Evolutionary conservation across 176 grass and related monocot species (phyloP), one percentile per base, ranked within the genome.

Genomic region (Aegilops umbellulata): DNA sequence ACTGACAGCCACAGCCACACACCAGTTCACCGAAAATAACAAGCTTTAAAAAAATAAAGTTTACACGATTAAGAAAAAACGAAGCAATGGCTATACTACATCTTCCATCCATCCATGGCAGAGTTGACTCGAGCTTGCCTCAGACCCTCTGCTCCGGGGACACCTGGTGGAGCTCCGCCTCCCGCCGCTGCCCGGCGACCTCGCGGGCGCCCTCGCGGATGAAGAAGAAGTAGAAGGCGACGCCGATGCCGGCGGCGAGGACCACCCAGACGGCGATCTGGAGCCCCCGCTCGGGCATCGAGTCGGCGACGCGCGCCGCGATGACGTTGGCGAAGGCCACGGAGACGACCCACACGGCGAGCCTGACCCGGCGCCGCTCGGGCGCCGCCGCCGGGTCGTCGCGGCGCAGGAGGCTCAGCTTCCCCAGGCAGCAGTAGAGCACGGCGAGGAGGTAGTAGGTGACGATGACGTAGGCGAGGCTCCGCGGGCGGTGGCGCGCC

Each of bases 361-460:
- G 53, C 53, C 53, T 0, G 53, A 58, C 19, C 2, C 64, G 63
- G 1, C 4, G 63, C 26, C 63, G 11, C 60, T 65, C 63, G 26
- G 63, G 13, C 63, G 64, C 64, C 27, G 1, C 27, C 64, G 64
- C 27, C 64, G 27, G 64, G 64, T 69, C 65, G 65, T 69, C 66
- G 26, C 19, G 61, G 4, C 46, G 69, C 24, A 85, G 77, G 1
- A 24, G 7, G 69, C 60, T 49, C 25, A 85, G 69, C 83, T 76
- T 85, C 9, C 4, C 32, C 26, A 81, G 9, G 88, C 69, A 75
- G 77, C 69, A 80, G 8, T 30, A 3, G 75, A 89, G 74, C 75
- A 80, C 53, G 65, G 26, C 35, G 46, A 61, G 4, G 82, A 85
- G 82, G 69, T 22, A 76, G 83, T 85, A 85, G 26, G 71, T 7